A percentile compares a stretch with the other conserved stretches of the same genome.
These are phyloP conservation scores for Eragrostis nindensis DNA, from an alignment of 176 grass and related monocot species.

Conservation along the genomic window DNA sequence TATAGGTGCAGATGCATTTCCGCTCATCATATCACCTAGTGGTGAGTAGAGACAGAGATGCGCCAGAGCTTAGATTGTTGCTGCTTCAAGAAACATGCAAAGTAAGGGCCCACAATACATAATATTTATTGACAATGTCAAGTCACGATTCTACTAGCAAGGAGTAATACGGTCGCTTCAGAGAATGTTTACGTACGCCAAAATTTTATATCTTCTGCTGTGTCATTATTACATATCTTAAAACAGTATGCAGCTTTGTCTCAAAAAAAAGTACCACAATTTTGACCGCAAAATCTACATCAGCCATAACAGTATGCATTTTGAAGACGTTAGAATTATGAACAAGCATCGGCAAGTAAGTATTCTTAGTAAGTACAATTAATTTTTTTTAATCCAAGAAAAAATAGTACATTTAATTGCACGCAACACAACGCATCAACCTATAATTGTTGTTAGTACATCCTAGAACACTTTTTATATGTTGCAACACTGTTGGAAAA, in stretches of 20 bases:
- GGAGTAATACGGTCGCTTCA: not conserved
- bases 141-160: not conserved
- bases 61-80: constrained; percentile 4
- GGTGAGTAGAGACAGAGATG: constrained; percentile 20
- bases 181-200: not conserved
- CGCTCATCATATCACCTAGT: not conserved
- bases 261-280: too few species aligned
- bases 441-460: not conserved
- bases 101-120: not conserved
- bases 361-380: too few species aligned
- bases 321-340: too few species aligned
- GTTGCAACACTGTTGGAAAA: not conserved
- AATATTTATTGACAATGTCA: constrained; percentile 17
- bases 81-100: not conserved
- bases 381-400: not conserved
- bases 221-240: not conserved
- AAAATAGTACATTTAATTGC: not conserved
- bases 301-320: too few species aligned
- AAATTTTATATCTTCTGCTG: not conserved
- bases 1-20: not conserved
- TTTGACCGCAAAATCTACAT: too few species aligned
- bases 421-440: not conserved
- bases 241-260: too few species aligned
- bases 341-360: too few species aligned
- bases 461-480: not conserved